phyloP scores from a whole-genome alignment of 345 rosid genomes.

The Syzygium oleosum region DNA sequence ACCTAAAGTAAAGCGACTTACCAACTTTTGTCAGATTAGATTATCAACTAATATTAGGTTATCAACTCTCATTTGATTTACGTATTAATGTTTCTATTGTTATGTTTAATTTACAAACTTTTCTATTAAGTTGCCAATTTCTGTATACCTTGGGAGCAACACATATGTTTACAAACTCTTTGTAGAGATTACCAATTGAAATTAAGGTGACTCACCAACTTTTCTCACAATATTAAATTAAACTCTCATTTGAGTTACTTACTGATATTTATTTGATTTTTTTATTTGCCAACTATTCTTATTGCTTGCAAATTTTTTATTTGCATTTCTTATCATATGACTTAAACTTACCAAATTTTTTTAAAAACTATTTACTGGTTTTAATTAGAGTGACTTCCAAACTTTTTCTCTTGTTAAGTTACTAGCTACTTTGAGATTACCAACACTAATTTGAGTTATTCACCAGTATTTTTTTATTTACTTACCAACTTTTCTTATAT shows the following conservation, averaged over 20 bases:
- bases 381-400: not conserved
- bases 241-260: not conserved
- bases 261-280: not conserved
- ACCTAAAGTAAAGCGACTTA: too few relatives aligned
- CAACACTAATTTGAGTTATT: not conserved
- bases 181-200: not conserved
- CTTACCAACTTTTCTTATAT: not conserved
- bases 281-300: not conserved
- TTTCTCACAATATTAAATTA: not conserved
- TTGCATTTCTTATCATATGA: not conserved
- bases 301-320: not conserved
- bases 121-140: not conserved
- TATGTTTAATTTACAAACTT: not conserved
- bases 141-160: not conserved
- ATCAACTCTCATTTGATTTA: not conserved
- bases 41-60: not conserved
- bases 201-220: not conserved
- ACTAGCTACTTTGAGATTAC: not conserved
- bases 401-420: not conserved
- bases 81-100: not conserved
- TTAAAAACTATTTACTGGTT: not conserved
- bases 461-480: not conserved
- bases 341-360: not conserved
- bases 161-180: not conserved
- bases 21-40: not conserved